phyloP scores from a whole-genome alignment of 805 yeast genomes.

The Candida arabinofermentans region DNA sequence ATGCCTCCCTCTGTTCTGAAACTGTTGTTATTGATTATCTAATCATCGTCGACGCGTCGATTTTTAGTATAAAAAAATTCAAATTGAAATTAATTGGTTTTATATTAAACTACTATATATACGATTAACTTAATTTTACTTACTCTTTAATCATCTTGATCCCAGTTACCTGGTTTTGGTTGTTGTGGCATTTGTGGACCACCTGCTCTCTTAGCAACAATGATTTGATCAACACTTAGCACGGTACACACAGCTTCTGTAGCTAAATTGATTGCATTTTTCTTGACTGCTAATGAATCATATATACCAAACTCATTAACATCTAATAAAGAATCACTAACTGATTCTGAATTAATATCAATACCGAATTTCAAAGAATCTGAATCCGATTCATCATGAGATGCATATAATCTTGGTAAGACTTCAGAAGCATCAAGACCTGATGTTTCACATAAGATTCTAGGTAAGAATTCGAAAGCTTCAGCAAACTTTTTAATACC shows the following conservation, averaged over 20 bases:
- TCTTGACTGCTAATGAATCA: constrained; percentile 77
- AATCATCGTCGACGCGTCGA: too few species aligned
- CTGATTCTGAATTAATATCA: constrained; percentile 72
- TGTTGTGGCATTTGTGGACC: constrained; percentile 91
- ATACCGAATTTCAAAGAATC: constrained; percentile 48
- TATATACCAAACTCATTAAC: constrained; percentile 64
- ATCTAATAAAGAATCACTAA: constrained; percentile 63
- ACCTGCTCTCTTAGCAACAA: constrained; percentile 98
- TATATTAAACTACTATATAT: too few species aligned
- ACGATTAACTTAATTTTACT: too few species aligned
- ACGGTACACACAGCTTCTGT: constrained; percentile 93
- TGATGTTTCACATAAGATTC: constrained; percentile 89
- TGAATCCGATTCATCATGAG: constrained; percentile 56
- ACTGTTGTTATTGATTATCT: too few species aligned
- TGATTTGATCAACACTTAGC: constrained; percentile 91
- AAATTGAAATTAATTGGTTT: too few species aligned
- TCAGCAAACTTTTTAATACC: constrained; percentile 93
- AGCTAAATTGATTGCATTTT: constrained; percentile 86
- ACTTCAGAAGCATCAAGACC: constrained; percentile 89
- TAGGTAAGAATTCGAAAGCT: constrained; percentile 92
- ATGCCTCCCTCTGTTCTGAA: too few species aligned
- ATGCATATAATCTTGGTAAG: constrained; percentile 84
- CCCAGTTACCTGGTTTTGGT: constrained; percentile 93
- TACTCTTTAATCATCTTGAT: constrained; percentile 65
- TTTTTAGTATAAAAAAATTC: too few species aligned